phyloP scores from a whole-genome alignment of 2,329 filamentous ascomycete genomes.

The Stagonosporopsis tanaceti region DNA sequence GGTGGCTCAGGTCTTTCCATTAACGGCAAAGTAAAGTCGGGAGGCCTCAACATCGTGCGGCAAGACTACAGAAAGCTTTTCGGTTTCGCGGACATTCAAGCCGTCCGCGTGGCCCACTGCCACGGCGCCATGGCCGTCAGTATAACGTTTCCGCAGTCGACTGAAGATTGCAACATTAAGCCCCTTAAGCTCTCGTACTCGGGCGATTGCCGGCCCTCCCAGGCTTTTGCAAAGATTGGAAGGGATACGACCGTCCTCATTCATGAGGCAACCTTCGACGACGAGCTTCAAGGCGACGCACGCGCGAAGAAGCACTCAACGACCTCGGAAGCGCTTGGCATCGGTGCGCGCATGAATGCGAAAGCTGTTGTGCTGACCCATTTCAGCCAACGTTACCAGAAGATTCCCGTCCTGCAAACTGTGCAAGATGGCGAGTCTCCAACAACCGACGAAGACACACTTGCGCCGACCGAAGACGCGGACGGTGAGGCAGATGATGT shows the following conservation, averaged over 20 bases:
- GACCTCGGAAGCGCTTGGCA: slow-evolving; percentile 80
- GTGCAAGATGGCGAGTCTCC: slow-evolving; percentile 39
- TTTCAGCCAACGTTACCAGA: slow-evolving; percentile 93
- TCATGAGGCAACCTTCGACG: slow-evolving; percentile 96
- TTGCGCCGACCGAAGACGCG: slow-evolving; percentile 34
- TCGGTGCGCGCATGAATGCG: slow-evolving; percentile 81
- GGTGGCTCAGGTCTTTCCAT: slow-evolving; percentile 38
- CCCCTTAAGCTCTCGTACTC: slow-evolving; percentile 88
- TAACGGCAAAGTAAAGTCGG: slow-evolving; percentile 23
- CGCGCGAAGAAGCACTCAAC: slow-evolving; percentile 90
- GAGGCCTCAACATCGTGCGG: slow-evolving; percentile 18
- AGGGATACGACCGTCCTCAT: slow-evolving; percentile 81
- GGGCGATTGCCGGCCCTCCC: slow-evolving; percentile 83
- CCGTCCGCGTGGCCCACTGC: slow-evolving; percentile 79
- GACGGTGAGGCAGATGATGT: slow-evolving; percentile 34
- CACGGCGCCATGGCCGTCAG: slow-evolving; percentile 77
- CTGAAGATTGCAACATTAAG: slow-evolving; percentile 50
- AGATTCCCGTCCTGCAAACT: slow-evolving; percentile 65
- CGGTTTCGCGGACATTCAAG: slow-evolving; percentile 72
- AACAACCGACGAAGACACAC: neutral
- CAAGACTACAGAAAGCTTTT: slow-evolving; percentile 57
- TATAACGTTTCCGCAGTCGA: slow-evolving; percentile 72
- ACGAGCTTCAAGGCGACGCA: slow-evolving; percentile 81
- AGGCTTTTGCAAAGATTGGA: slow-evolving; percentile 74
- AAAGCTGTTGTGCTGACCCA: slow-evolving; percentile 86